Percentiles rank a stretch among this genome's conserved stretches.
phyloP scores from a whole-genome alignment of 2,329 filamentous ascomycete genomes.

The Colletotrichum tofieldiae region DNA sequence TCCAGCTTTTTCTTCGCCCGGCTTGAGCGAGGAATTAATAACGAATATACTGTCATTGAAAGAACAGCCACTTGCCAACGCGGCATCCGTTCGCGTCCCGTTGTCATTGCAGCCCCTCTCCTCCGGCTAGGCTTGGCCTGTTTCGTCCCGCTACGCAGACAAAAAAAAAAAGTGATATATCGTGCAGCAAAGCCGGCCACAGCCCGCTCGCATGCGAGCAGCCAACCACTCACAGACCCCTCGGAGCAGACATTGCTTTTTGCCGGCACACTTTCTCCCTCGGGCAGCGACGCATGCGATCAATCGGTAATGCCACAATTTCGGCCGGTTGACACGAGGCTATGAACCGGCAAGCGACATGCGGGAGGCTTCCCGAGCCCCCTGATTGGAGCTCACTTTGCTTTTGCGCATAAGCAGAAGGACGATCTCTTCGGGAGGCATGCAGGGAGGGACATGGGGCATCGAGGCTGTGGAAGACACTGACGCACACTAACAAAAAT shows the following conservation, averaged over 20 bases:
- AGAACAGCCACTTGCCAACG: not conserved
- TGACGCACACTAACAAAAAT: constrained; percentile 37
- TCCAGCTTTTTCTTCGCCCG: constrained; percentile 15
- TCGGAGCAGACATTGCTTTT: constrained; percentile 36
- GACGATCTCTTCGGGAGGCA: constrained; percentile 40
- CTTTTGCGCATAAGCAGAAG: constrained; percentile 37
- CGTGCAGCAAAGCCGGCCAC: constrained; percentile 31
- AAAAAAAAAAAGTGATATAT: constrained; percentile 28
- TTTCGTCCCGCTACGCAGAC: constrained; percentile 29
- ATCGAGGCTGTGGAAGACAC: constrained; percentile 38
- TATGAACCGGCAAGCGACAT: constrained; percentile 28
- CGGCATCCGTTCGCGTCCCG: constrained; percentile 6
- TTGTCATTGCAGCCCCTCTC: not conserved
- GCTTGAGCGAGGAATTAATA: constrained; percentile 11
- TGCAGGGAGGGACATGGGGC: constrained; percentile 36
- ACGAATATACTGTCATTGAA: not conserved
- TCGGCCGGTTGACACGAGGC: constrained; percentile 43
- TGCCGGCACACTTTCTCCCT: constrained; percentile 30
- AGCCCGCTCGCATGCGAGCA: constrained; percentile 23
- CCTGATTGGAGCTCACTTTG: constrained; percentile 34
- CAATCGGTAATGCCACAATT: constrained; percentile 39
- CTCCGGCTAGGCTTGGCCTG: constrained; percentile 25
- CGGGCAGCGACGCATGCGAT: constrained; percentile 43
- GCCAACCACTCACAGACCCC: constrained; percentile 31
- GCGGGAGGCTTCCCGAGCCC: constrained; percentile 23